These are phyloP conservation scores for Ceriops tagal DNA, from an alignment of 345 rosid species.

Conservation along the genomic window DNA sequence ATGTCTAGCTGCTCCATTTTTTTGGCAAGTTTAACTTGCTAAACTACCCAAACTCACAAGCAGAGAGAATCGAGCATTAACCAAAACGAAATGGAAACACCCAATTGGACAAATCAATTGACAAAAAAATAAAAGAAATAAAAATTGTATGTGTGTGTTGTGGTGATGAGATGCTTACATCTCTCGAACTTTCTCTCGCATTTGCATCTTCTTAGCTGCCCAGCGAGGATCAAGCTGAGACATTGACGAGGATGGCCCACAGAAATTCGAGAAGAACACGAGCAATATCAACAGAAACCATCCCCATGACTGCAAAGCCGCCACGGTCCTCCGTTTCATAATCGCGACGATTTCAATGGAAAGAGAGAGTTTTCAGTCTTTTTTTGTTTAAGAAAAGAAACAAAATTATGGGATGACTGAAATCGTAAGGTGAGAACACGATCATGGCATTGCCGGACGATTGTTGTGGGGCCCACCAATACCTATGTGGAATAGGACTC, in stretches of 20 bases:
- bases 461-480: no score
- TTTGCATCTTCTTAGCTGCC: slow-evolving; percentile 54
- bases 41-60: background rate
- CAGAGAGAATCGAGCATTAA: slow-evolving; percentile 6
- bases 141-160: background rate
- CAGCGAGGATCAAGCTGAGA: slow-evolving; percentile 42
- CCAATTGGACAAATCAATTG: background rate
- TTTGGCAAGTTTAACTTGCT: no score
- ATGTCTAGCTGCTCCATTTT: background rate
- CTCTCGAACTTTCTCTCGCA: slow-evolving; percentile 79
- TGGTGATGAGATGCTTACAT: slow-evolving; percentile 46
- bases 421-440: no score
- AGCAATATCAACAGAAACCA: slow-evolving; percentile 43
- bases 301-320: slow-evolving; percentile 20
- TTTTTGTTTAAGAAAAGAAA: no score
- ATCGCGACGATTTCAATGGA: background rate
- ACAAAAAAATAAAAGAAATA: background rate
- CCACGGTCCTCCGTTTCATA: background rate
- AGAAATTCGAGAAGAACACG: slow-evolving; percentile 32
- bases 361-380: background rate
- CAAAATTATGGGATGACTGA: no score
- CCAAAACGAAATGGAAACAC: background rate
- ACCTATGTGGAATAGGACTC: background rate
- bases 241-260: slow-evolving; percentile 20
- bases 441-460: no score